A percentile compares a stretch with the other conserved stretches of the same genome.
Conservation (phyloP, 495 filamentous ascomycete genomes). For the Aspergillus campestris region DNA sequence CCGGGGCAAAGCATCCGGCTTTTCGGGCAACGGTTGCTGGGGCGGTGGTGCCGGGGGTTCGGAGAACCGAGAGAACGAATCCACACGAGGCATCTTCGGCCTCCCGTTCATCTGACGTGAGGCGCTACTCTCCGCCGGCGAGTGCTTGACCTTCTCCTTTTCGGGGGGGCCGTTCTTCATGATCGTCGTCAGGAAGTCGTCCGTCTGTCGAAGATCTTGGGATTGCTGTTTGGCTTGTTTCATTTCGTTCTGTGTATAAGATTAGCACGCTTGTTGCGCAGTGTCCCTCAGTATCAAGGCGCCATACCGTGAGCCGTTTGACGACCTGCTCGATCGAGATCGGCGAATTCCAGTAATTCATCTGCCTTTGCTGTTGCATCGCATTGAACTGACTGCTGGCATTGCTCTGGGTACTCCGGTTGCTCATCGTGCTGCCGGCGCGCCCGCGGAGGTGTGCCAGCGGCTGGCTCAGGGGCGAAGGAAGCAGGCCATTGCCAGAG, state of each 20-base stretch:
- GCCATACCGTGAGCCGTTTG: conserved; percentile 81
- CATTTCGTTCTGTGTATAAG: conserved; percentile 63
- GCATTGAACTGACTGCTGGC: conserved; percentile 50
- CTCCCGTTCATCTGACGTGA: conserved; percentile 37
- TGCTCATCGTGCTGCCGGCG: conserved; percentile 60
- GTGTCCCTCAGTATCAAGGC: neutral
- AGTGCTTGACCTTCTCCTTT: conserved; percentile 46
- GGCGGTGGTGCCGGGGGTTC: conserved; percentile 88
- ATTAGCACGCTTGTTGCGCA: conserved; percentile 8
- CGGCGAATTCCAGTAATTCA: conserved; percentile 77
- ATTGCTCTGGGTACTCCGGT: conserved; percentile 44
- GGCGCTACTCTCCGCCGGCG: conserved; percentile 27
- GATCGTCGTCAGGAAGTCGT: conserved; percentile 69
- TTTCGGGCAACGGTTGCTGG: conserved; percentile 83
- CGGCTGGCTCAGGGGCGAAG: conserved; percentile 47
- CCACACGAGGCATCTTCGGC: conserved; percentile 50
- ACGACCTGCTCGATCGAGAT: conserved; percentile 92
- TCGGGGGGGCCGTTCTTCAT: conserved; percentile 59
- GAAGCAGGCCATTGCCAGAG: conserved; percentile 60
- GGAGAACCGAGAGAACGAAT: conserved; percentile 58
- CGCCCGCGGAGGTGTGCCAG: conserved; percentile 58
- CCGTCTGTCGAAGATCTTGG: conserved; percentile 71
- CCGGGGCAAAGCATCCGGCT: conserved; percentile 60
- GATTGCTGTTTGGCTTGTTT: conserved; percentile 79
- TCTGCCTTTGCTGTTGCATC: conserved; percentile 55